Evolutionary conservation across 1,139 yeast species (phyloP), one percentile per base, ranked within the genome.

Genomic region (Debaryomyces udenii): DNA sequence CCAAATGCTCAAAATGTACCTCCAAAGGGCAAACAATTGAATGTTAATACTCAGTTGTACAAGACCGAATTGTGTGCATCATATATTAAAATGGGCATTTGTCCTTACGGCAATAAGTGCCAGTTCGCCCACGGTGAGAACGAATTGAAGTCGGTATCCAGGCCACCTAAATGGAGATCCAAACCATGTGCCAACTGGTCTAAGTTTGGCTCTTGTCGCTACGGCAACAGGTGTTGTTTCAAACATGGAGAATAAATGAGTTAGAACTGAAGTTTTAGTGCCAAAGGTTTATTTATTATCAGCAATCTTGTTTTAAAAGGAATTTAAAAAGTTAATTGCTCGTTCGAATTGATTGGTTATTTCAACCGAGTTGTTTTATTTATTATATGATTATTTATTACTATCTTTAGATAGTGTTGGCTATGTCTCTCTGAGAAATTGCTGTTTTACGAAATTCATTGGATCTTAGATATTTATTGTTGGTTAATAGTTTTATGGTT

Each of bases 171-270:
- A 58, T 90, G 94, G 86, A 80, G 96, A 59, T 86, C 96, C 20
- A 90, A 89, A 66, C 88, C 94, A 16, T 90, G 97, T 66, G 85
- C 82, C 49, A 90, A 90, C 63, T 90, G 96, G 96, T 59, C 81
- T 30, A 85, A 84, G 59, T 78, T 75, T 42, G 96, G 96, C 16
- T 70, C 80, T 40, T 90, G 97, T 61, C 81, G 95, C 39, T 90
- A 90, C 63, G 96, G 96, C 26, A 87, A 80, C 61, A 78, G 97
- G 59, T 90, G 97, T 63, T 88, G 96, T 58, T 90, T 90, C 70
- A 86, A 86, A 59, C 97, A 90, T 64, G 87, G 83, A 26, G 68
- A 68, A 31, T 24, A 26, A 29, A 26, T 16, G 14, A 9, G 5
- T 5, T 20, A 20, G 22, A 20, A 6, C 22, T 5, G 7, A 20